phyloP scores from a whole-genome alignment of 1,284 basidiomycete species.

The Tilletia walkeri region DNA sequence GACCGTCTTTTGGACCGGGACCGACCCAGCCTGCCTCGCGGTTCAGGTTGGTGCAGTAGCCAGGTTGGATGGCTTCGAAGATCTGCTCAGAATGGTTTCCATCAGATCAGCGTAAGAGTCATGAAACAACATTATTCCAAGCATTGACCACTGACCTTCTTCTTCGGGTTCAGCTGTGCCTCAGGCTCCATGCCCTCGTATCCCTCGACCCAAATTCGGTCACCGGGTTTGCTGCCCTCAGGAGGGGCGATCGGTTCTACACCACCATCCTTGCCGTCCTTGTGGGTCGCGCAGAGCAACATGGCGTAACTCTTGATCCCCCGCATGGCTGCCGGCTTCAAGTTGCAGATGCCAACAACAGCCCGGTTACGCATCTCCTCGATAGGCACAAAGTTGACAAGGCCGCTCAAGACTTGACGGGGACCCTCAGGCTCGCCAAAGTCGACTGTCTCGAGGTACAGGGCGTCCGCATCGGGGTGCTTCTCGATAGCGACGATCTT shows the following conservation, averaged over 20 bases:
- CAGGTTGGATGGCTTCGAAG: conserved; percentile 55
- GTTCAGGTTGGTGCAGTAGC: conserved; percentile 45
- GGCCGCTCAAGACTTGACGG: conserved; percentile 50
- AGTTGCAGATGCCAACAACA: conserved; percentile 54
- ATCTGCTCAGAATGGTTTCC: conserved; percentile 29
- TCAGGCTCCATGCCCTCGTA: conserved; percentile 50
- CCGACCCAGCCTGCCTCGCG: conserved; percentile 50
- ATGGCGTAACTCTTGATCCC: conserved; percentile 55
- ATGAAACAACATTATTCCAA: neutral
- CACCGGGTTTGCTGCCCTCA: conserved; percentile 44
- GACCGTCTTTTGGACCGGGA: conserved; percentile 38
- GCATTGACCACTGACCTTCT: conserved; percentile 36
- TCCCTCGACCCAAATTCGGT: conserved; percentile 52
- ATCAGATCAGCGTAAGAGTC: neutral
- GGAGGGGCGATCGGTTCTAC: conserved; percentile 53
- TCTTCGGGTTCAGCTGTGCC: conserved; percentile 54
- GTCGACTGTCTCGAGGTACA: conserved; percentile 55
- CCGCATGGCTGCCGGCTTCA: conserved; percentile 54
- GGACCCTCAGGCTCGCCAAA: conserved; percentile 55
- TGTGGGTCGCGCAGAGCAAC: conserved; percentile 51
- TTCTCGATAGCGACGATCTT: conserved; percentile 50
- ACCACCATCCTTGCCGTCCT: conserved; percentile 52
- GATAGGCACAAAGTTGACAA: conserved; percentile 54
- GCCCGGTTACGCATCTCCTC: conserved; percentile 53
- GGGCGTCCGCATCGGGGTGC: conserved; percentile 53